Evolutionary conservation across 208 protist species (phyloP).

Genomic region (Trypanosoma caninum): DNA sequence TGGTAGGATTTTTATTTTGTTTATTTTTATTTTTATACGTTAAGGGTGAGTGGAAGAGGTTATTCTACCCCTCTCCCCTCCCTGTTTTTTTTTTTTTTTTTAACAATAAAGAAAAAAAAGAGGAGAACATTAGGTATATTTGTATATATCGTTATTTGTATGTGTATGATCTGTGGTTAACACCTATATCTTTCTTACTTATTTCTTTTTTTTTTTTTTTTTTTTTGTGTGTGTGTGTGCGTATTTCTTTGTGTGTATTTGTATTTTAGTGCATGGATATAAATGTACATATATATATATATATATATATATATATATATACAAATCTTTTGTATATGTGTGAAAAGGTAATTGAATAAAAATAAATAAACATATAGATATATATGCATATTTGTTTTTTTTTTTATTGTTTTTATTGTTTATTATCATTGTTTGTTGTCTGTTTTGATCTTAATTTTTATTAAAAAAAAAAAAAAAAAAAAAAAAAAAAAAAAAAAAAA

Average conservation of each 20-base stretch:
- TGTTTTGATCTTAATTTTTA: constrained; percentile 7
- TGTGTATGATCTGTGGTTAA: neutral
- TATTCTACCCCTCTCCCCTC: neutral
- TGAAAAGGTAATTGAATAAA: neutral
- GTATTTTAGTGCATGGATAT: neutral
- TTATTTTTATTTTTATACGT: neutral
- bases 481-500: constrained; percentile 9
- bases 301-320: neutral
- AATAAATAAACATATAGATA: neutral
- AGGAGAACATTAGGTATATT: neutral
- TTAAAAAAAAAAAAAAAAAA: constrained; percentile 1
- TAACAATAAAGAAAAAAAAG: neutral
- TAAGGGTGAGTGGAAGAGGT: too few relatives aligned
- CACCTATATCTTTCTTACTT: neutral
- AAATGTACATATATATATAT: constrained; percentile 5
- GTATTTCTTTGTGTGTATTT: constrained; percentile 1
- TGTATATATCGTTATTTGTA: neutral
- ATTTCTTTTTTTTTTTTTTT: neutral
- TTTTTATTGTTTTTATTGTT: neutral
- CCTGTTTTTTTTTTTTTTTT: neutral
- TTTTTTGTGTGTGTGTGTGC: neutral
- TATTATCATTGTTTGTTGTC: constrained; percentile 17
- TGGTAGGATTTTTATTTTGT: constrained; percentile 1
- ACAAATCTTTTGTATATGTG: constrained; percentile 5
- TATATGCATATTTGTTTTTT: constrained; percentile 1